Evolutionary conservation across 805 yeast species (phyloP).

Genomic region (Aciculoconidium aculeatum): DNA sequence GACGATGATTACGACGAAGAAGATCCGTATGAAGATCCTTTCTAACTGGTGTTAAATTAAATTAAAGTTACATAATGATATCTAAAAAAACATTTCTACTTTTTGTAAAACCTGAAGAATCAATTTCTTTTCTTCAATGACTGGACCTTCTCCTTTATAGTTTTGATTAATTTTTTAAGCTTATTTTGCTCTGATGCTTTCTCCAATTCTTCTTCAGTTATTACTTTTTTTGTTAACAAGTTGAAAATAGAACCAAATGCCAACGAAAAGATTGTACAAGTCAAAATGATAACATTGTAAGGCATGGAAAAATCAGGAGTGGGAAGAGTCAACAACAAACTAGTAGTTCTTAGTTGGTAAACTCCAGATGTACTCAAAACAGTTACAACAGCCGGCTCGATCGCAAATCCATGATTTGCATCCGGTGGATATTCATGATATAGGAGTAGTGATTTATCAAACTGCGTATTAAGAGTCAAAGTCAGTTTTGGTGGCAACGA

Average conservation of each 20-base stretch:
- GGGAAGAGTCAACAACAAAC: constrained; percentile 81
- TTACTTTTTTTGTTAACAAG: constrained; percentile 63
- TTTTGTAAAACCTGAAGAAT: no score
- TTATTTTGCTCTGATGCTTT: constrained; percentile 11
- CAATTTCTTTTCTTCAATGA: no score
- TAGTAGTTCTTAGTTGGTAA: constrained; percentile 71
- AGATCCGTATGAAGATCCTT: constrained; percentile 96
- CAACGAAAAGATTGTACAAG: constrained; percentile 89
- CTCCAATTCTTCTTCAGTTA: constrained; percentile 69
- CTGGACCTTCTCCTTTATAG: background rate
- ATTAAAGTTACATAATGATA: background rate
- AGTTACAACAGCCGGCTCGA: constrained; percentile 82
- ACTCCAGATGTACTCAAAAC: constrained; percentile 35
- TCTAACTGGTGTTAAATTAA: constrained; percentile 31
- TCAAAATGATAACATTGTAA: constrained; percentile 88
- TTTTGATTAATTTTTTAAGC: constrained; percentile 1
- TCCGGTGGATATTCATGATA: constrained; percentile 98
- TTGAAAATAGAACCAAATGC: constrained; percentile 86
- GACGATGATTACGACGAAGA: constrained; percentile 98
- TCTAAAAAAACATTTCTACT: background rate
- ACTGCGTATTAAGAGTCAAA: constrained; percentile 61
- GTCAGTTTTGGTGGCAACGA: constrained; percentile 59
- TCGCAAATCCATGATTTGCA: constrained; percentile 95
- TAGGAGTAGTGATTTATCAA: constrained; percentile 80
- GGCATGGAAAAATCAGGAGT: constrained; percentile 99